These are phyloP conservation scores for Colletotrichum higginsianum DNA, from an alignment of 2,329 filamentous ascomycete species.

Conservation along the genomic window DNA sequence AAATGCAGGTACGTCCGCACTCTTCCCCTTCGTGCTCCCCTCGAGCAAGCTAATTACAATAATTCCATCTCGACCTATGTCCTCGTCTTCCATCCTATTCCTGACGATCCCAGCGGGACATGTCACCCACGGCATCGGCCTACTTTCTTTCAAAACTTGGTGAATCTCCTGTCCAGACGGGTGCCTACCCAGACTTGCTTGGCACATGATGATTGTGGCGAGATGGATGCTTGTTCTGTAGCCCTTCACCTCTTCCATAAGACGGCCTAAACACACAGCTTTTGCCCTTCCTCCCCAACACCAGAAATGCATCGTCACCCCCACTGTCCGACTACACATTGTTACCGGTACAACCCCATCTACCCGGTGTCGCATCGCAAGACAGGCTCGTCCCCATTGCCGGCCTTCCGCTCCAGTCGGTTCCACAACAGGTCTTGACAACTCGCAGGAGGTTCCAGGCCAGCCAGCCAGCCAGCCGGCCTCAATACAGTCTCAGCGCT, in stretches of 20 bases:
- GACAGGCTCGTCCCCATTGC: not conserved
- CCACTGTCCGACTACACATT: not conserved
- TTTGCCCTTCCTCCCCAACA: not conserved
- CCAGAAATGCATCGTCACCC: not conserved
- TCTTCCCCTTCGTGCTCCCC: not conserved
- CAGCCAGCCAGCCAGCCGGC: conserved; percentile 6
- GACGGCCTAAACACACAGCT: not conserved
- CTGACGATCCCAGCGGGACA: conserved; percentile 1
- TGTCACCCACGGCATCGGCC: conserved; percentile 23
- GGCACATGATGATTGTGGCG: conserved; percentile 1
- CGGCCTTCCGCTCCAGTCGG: conserved; percentile 14
- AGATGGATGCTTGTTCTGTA: conserved; percentile 26
- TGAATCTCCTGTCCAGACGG: not conserved
- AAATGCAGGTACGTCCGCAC: not conserved
- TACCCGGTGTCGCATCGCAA: not conserved
- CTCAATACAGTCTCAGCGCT: conserved; percentile 4
- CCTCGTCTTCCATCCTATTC: conserved; percentile 11
- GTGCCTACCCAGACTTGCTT: not conserved
- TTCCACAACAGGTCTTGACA: conserved; percentile 33
- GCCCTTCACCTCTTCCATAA: not conserved
- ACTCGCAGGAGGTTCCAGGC: conserved; percentile 17
- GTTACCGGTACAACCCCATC: not conserved
- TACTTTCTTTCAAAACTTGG: conserved; percentile 12
- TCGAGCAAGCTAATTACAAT: no score
- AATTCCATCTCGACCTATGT: not conserved